Evolutionary conservation across 78 protist genomes (phyloP), one percentile per base, ranked within the genome.

Genomic region (Dictyostelium purpureum): DNA sequence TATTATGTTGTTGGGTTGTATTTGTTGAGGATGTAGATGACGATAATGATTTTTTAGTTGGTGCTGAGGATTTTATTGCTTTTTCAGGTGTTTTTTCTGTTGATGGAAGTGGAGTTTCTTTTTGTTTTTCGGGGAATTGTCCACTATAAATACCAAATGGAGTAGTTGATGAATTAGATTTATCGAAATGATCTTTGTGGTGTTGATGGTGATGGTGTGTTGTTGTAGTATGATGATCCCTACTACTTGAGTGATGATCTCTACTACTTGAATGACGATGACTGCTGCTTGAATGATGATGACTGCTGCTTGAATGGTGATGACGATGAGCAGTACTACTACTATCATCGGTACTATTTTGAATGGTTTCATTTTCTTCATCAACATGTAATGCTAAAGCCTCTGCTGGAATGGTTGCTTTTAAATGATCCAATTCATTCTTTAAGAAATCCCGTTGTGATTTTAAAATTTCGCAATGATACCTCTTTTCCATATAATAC

Each of bases 401-500:
- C 18, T 85, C 92, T 2, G 71, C 52, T 1, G 92, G 67, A 11
- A 85, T 57, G 7, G 43, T 38, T 40, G 54, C 14, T 14, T 59
- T 31, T 66, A 85, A 56, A 16, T 1, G 38, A 0, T 85, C 77
- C 4, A 85, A 59, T 18, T 85, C 92, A 24, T 73, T 85, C n/a
- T 85, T 63, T 18, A 85, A 73, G 37, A 26, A 51, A 7, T 85
- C 92, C 47, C 73, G 71, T 59, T 85, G 92, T 4, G 80, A 19
- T 59, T 57, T 73, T 31, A 85, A 45, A 18, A 85, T 85, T 51
- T 85, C 92, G 45, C 80, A 85, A 57, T 85, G 92, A 61, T 85
- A 85, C 33, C 92, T 18, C 31, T 85, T 85, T 63, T 85, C 92
- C 57, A 85, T 26, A 73, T 56, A 85, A 35, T 73, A 85, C 6